Conservation (phyloP, 192 early-diverging fungal species). For the Phycomyces nitens region DNA sequence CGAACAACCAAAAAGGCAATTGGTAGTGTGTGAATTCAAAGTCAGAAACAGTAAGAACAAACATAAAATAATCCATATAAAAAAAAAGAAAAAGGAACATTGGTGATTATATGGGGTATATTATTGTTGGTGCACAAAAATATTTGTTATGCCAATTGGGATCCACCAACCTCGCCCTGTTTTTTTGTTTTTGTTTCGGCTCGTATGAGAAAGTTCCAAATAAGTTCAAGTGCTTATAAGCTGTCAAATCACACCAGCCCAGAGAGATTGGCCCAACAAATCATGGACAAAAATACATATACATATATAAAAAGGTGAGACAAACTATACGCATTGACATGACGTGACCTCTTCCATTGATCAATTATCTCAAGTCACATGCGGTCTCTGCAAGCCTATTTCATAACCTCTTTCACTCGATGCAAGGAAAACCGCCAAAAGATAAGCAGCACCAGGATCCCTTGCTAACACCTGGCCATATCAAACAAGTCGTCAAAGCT, state of each 20-base stretch:
- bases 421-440: background rate
- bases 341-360: background rate
- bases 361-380: background rate
- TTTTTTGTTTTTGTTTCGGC: too few relatives aligned
- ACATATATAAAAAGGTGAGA: background rate
- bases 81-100: background rate
- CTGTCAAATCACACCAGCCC: too few relatives aligned
- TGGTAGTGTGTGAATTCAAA: background rate
- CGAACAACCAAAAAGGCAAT: background rate
- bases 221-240: too few relatives aligned
- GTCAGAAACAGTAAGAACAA: background rate
- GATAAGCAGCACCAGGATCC: slow-evolving; percentile 44
- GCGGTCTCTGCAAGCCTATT: background rate
- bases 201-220: too few relatives aligned
- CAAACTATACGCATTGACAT: slow-evolving; percentile 2
- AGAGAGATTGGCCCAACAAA: too few relatives aligned
- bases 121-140: too few relatives aligned
- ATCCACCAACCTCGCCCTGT: too few relatives aligned
- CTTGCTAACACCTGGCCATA: slow-evolving; percentile 45
- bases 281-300: too few relatives aligned
- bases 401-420: background rate
- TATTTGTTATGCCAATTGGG: too few relatives aligned
- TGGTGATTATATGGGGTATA: too few relatives aligned
- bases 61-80: background rate
- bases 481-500: slow-evolving; percentile 50